Conservation (phyloP, 225 moss, liverwort and hornwort species). For the Polytrichum commune region DNA sequence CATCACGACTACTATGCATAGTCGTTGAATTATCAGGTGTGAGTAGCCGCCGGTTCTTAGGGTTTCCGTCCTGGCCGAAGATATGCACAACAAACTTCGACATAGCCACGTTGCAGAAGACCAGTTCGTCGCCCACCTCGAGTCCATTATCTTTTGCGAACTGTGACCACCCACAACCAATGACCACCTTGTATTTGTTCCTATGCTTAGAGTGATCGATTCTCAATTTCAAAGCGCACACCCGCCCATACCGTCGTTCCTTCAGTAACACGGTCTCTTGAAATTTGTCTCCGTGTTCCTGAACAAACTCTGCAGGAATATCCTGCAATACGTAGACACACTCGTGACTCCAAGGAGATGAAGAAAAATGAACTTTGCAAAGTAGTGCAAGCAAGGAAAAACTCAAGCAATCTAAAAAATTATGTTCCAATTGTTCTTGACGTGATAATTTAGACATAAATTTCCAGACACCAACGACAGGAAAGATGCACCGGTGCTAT, state of each 20-base stretch:
- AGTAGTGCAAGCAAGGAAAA: too few relatives aligned
- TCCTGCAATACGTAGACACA: constrained; percentile 10
- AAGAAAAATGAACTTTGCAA: too few relatives aligned
- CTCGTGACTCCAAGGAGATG: too few relatives aligned
- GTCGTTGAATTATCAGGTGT: not conserved
- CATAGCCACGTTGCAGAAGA: constrained; percentile 21
- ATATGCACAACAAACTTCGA: constrained; percentile 15
- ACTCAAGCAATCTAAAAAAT: too few relatives aligned
- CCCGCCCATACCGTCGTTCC: constrained; percentile 3
- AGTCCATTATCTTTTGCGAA: constrained; percentile 16
- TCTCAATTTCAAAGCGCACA: not conserved
- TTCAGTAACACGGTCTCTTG: not conserved
- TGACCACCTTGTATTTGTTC: constrained; percentile 2
- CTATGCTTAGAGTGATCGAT: not conserved
- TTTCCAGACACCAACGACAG: too few relatives aligned
- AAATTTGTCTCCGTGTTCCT: constrained; percentile 1
- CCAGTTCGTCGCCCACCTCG: constrained; percentile 12
- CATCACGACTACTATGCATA: not conserved
- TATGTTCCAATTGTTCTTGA: too few relatives aligned
- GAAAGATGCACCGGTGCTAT: too few relatives aligned
- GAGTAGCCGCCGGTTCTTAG: not conserved
- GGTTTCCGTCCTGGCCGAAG: not conserved
- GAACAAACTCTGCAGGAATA: constrained; percentile 18
- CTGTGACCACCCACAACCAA: constrained; percentile 2
- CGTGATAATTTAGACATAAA: too few relatives aligned